These are phyloP conservation scores for Discostella stelligeroides DNA, from an alignment of 108 stramenopile species.

Conservation along the genomic window DNA sequence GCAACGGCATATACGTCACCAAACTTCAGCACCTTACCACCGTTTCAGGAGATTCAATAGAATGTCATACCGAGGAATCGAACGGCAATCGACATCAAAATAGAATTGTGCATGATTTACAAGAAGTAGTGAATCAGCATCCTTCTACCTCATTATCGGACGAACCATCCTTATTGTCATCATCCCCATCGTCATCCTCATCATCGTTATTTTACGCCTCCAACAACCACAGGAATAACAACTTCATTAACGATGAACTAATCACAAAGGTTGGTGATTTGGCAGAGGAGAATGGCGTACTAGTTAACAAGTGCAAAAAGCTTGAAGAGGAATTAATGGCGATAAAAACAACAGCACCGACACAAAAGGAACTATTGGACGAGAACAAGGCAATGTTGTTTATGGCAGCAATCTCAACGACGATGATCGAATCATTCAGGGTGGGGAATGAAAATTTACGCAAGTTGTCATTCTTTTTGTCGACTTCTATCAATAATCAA, in stretches of 20 bases:
- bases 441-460: neutral
- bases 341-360: neutral
- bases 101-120: no score
- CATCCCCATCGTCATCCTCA: no score
- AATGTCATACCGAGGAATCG: no score
- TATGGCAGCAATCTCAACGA: neutral
- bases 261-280: conserved; percentile 19
- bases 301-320: conserved; percentile 16
- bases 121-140: no score
- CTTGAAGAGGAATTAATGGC: conserved; percentile 15
- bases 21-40: no score
- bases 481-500: conserved; percentile 2
- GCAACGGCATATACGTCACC: no score
- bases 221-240: no score
- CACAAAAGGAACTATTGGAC: neutral
- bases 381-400: neutral
- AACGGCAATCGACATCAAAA: no score
- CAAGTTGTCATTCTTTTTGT: neutral
- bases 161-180: no score
- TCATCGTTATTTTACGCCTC: no score
- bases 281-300: conserved; percentile 26
- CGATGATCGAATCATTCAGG: conserved; percentile 2
- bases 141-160: no score
- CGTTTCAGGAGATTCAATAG: no score
- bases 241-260: conserved; percentile 19